Conservation (phyloP, 495 filamentous ascomycete species). For the Aspergillus bertholletiae region DNA sequence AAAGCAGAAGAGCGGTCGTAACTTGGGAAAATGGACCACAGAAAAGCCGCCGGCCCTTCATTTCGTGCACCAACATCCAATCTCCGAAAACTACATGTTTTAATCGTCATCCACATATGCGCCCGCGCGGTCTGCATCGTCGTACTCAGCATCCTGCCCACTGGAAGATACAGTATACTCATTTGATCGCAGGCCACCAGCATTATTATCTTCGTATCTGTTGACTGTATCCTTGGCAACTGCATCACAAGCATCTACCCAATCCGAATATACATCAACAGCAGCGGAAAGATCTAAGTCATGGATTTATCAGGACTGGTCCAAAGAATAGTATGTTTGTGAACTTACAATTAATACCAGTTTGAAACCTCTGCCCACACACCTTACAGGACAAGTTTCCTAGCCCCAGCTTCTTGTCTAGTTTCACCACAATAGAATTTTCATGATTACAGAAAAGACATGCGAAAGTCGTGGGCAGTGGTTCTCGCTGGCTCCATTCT, state of each 20-base stretch:
- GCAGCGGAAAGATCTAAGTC: slow-evolving; percentile 73
- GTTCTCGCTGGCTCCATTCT: slow-evolving; percentile 62
- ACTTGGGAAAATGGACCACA: not conserved
- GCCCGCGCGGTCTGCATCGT: slow-evolving; percentile 14
- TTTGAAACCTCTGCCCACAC: slow-evolving; percentile 91
- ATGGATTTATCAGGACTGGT: not conserved
- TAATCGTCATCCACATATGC: slow-evolving; percentile 31
- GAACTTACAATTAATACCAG: slow-evolving; percentile 80
- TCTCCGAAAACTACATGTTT: not conserved
- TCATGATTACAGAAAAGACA: slow-evolving; percentile 99
- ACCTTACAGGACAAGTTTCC: slow-evolving; percentile 85
- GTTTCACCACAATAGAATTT: slow-evolving; percentile 77
- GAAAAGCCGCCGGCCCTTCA: slow-evolving; percentile 2
- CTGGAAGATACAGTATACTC: slow-evolving; percentile 9
- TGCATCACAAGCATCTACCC: slow-evolving; percentile 94
- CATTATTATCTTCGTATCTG: slow-evolving; percentile 50
- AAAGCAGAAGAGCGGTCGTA: not conserved
- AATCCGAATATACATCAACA: slow-evolving; percentile 96
- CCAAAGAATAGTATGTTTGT: not conserved
- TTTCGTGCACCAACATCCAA: slow-evolving; percentile 10
- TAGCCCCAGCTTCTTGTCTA: slow-evolving; percentile 87
- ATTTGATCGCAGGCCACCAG: slow-evolving; percentile 16
- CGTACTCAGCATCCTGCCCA: slow-evolving; percentile 17
- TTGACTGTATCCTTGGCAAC: slow-evolving; percentile 61
- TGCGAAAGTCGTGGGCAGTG: slow-evolving; percentile 83